Evolutionary conservation across 1,284 basidiomycete species (phyloP), one percentile per base, ranked within the genome.

Genomic region (Cutaneotrichosporon mucoides): DNA sequence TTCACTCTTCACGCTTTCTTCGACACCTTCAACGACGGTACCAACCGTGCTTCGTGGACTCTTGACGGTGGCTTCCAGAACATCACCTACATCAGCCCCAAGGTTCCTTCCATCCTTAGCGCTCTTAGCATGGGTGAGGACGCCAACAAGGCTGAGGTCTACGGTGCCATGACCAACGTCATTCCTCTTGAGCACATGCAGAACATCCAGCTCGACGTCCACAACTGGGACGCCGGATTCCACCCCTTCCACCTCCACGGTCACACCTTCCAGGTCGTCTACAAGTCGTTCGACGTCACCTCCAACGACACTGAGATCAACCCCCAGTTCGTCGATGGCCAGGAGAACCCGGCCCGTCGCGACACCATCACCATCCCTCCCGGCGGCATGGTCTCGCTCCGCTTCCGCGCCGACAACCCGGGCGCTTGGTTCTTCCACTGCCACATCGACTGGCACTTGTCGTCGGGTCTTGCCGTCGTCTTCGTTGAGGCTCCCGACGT

Each of bases 341-440:
- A 90, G 70, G 73, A 79, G 1, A 96, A 96, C 79, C 93, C 93
- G 1, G 84, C 92, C 67, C 85, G 92, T 13, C 83, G 92, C 56
- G 91, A 96, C 76, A 78, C 76, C 7, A 72, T 80, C 59, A 74
- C 76, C 60, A 73, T 82, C 15, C 81, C 80, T 4, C 73, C 74
- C 10, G 67, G 67, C 4, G 81, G 81, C 15, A 75, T 73, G 13
- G 79, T 79, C 58, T 76, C 72, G 4, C 65, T 80, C 37, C 75
- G 80, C 53, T 82, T 79, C 73, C 62, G 71, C 34, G 80, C 81
- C 7, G 81, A 83, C 66, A 82, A 82, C 70, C 81, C 82, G 1
- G 82, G 82, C 35, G 76, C 79, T 2, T 83, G 81, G 81, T 72
- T 81, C 64, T 79, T 76, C 73, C 77, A 78, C 65, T 76, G 75